A percentile compares a stretch with the other conserved stretches of the same genome.
phyloP scores from a whole-genome alignment of 345 rosid genomes.

The Raphanus sativus region DNA sequence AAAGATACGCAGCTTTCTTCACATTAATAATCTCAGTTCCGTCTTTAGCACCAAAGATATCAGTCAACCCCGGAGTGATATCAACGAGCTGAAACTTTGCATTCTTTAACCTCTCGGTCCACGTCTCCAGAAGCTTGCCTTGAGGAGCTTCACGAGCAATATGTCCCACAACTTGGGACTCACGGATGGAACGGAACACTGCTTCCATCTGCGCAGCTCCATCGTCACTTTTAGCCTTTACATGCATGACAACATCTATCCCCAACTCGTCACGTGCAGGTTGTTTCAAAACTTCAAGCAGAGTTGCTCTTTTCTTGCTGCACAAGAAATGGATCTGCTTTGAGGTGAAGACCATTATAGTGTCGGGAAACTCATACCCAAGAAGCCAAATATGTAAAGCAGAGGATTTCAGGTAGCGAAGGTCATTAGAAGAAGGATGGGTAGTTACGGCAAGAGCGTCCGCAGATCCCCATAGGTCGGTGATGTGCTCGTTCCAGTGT shows the following conservation, averaged over 20 bases:
- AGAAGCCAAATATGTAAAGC: conserved; percentile 85
- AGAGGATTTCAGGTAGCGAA: conserved; percentile 81
- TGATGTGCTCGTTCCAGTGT: conserved; percentile 59
- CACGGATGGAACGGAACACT: conserved; percentile 57
- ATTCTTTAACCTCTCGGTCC: conserved; percentile 63
- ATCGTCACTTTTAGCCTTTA: conserved; percentile 68
- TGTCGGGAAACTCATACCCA: conserved; percentile 93
- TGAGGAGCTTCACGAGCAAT: conserved; percentile 76
- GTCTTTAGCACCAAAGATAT: conserved; percentile 80
- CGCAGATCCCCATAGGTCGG: conserved; percentile 68
- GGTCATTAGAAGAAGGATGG: conserved; percentile 74
- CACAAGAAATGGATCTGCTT: conserved; percentile 81
- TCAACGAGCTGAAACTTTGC: conserved; percentile 60
- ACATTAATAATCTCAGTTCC: conserved; percentile 61
- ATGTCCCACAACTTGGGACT: conserved; percentile 60
- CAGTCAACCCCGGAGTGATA: conserved; percentile 71
- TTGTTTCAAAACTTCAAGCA: conserved; percentile 64
- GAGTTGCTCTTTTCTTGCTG: conserved; percentile 69
- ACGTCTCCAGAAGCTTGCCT: conserved; percentile 82
- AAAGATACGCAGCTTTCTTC: conserved; percentile 79
- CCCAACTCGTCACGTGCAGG: conserved; percentile 68
- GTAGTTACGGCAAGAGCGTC: conserved; percentile 72
- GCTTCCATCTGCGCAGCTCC: conserved; percentile 64
- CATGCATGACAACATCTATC: conserved; percentile 64
- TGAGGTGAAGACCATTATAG: conserved; percentile 72